These are phyloP conservation scores for Boletus reticulatus DNA, from an alignment of 768 basidiomycete species.

Conservation along the genomic window DNA sequence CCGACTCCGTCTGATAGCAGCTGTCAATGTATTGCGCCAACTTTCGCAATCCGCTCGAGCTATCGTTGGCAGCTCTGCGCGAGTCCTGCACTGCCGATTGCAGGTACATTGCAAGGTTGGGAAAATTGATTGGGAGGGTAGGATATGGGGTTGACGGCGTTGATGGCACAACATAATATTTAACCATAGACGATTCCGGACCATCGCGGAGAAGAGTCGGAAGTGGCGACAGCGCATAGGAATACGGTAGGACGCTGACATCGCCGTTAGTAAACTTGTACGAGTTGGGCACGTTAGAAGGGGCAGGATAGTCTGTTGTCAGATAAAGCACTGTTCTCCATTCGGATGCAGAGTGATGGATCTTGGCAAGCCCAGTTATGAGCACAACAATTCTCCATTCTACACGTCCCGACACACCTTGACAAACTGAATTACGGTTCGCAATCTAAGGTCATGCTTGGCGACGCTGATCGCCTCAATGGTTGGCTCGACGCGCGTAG, in stretches of 20 bases:
- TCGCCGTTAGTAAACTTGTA: constrained; percentile 55
- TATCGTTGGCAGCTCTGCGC: constrained; percentile 56
- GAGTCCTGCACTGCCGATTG: constrained; percentile 71
- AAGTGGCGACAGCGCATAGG: constrained; percentile 58
- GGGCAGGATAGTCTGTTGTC: constrained; percentile 67
- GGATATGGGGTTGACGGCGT: constrained; percentile 61
- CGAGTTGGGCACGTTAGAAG: constrained; percentile 41
- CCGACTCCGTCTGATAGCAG: constrained; percentile 57
- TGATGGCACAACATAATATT: constrained; percentile 68
- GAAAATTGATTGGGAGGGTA: constrained; percentile 70
- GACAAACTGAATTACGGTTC: constrained; percentile 77
- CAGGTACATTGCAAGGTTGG: constrained; percentile 72
- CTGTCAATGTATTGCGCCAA: constrained; percentile 67
- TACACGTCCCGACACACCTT: constrained; percentile 45
- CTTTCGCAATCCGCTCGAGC: constrained; percentile 58
- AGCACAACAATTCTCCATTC: background rate
- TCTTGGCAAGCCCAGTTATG: constrained; percentile 35
- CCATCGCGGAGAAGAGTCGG: constrained; percentile 65
- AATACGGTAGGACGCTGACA: constrained; percentile 67
- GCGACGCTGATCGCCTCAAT: constrained; percentile 60
- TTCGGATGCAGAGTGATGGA: constrained; percentile 53
- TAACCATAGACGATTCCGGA: constrained; percentile 60
- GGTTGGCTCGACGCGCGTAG: constrained; percentile 67
- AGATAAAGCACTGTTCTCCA: constrained; percentile 82
- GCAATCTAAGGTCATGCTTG: constrained; percentile 57